Conservation (phyloP, 495 filamentous ascomycete species). For the Trypethelium eluteriae region DNA sequence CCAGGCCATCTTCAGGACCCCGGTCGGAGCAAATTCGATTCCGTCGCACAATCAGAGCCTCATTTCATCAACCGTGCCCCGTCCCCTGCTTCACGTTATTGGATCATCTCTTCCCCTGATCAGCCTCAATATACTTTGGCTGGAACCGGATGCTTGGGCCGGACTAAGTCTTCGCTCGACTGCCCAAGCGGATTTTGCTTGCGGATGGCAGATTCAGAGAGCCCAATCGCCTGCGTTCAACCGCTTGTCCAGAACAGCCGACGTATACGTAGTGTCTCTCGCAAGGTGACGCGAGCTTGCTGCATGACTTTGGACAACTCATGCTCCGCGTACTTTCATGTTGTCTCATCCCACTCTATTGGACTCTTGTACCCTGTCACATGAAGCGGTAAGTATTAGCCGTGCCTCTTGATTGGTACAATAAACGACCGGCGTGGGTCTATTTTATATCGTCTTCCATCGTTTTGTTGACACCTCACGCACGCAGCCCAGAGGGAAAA, state of each 20-base stretch:
- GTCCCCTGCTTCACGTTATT: not conserved
- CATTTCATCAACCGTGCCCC: not conserved
- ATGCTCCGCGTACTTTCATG: not conserved
- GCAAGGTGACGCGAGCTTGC: constrained; percentile 8
- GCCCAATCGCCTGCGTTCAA: not conserved
- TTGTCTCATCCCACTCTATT: not conserved
- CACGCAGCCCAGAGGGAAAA: not conserved
- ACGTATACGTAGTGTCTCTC: not conserved
- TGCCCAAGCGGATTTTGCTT: not conserved
- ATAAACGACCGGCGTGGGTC: not conserved
- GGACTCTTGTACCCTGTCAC: not conserved
- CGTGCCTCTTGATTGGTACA: not conserved
- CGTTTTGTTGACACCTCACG: constrained; percentile 8
- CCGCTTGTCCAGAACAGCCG: not conserved
- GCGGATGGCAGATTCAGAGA: not conserved
- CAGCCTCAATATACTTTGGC: not conserved
- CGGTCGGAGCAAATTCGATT: not conserved
- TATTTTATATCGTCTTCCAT: constrained; percentile 3
- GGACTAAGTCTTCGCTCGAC: not conserved
- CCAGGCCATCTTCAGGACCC: constrained; percentile 1
- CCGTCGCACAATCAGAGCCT: constrained; percentile 5
- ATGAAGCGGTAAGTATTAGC: constrained; percentile 6
- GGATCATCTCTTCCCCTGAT: not conserved
- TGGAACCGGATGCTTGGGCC: constrained; percentile 8
- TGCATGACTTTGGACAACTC: constrained; percentile 11